Evolutionary conservation across 371 early-diverging fungal species (phyloP).

Genomic region (Mucor irregularis): DNA sequence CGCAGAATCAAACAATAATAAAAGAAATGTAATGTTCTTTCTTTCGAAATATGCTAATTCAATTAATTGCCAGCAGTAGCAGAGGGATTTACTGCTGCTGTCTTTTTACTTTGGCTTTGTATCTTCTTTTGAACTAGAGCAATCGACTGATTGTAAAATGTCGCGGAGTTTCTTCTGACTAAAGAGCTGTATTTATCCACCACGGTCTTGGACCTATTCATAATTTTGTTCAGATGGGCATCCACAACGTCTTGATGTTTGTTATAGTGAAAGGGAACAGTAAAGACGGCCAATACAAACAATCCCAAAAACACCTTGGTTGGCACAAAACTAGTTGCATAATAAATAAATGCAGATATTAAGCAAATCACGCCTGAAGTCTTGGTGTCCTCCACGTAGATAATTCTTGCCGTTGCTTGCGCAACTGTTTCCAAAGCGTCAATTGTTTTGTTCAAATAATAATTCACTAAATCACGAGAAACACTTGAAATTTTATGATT

Average conservation of each 20-base stretch:
- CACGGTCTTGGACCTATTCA: not conserved
- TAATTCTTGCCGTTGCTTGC: slow-evolving; percentile 43
- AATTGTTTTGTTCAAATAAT: slow-evolving; percentile 28
- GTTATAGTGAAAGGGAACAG: slow-evolving; percentile 13
- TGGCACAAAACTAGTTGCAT: slow-evolving; percentile 9
- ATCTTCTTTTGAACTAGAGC: not conserved
- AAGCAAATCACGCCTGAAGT: slow-evolving; percentile 1
- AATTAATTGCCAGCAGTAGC: no score
- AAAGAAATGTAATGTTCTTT: no score
- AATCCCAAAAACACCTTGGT: slow-evolving; percentile 14
- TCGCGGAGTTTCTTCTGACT: not conserved
- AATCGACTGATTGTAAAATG: not conserved
- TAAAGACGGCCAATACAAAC: slow-evolving; percentile 10
- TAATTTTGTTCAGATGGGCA: not conserved
- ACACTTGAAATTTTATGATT: slow-evolving; percentile 17
- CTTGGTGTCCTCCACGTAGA: slow-evolving; percentile 47
- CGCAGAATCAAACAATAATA: no score
- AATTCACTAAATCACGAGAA: slow-evolving; percentile 31
- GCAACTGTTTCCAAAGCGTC: slow-evolving; percentile 45
- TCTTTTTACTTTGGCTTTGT: not conserved
- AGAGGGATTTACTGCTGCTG: not conserved
- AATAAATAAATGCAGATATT: slow-evolving; percentile 6
- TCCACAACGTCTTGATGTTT: slow-evolving; percentile 13
- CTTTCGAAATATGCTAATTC: no score
- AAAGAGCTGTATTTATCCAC: not conserved